Evolutionary conservation across 768 basidiomycete genomes (phyloP), one percentile per base, ranked within the genome.

Genomic region (Leucosporidium creatinivorum): DNA sequence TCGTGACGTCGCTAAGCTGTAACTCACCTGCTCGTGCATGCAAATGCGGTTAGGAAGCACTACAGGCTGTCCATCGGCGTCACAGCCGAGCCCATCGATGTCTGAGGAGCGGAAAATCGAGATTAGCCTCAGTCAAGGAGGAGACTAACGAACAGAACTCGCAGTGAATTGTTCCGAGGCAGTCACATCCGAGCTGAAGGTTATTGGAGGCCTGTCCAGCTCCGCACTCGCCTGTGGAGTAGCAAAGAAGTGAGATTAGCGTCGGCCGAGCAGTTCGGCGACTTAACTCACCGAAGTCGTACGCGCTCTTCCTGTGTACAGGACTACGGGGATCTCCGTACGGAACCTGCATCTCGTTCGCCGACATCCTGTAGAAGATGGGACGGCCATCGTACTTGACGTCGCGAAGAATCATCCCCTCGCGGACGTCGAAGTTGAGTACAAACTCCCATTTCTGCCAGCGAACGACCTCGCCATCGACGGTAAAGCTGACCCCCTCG

Each of bases 301-400:
- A 77, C 23, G 76, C 76, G n/a, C 69, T 67, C 62, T 77, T 76
- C 18, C 75, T 65, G 62, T 75, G 74, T 25, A 65, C 67, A 31
- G 72, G 73, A 31, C 60, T 58, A 23, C 73, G 64, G 13, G 74
- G 73, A 49, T 75, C 74, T 39, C 49, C 28, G 39, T 36, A 26
- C 7, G 23, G 39, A 6, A 76, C 75, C n/a, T 67, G 72, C 76
- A 76, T 77, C 26, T 77, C 75, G 10, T 61, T 56, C 13, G 75
- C 66, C 8, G 67, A 67, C 23, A 76, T 48, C 17, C 76, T 63
- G 58, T 76, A 66, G 68, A 77, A 75, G 18, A 73, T 28, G 26
- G 60, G 58, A 12, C 77, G 70, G 19, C 73, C 73, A 50, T 75
- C 75, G 64, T 75, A 77, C 9, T 57, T 62, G 47, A 77, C 70